Conservation (phyloP, 345 rosid species). For the Gossypium australe region DNA sequence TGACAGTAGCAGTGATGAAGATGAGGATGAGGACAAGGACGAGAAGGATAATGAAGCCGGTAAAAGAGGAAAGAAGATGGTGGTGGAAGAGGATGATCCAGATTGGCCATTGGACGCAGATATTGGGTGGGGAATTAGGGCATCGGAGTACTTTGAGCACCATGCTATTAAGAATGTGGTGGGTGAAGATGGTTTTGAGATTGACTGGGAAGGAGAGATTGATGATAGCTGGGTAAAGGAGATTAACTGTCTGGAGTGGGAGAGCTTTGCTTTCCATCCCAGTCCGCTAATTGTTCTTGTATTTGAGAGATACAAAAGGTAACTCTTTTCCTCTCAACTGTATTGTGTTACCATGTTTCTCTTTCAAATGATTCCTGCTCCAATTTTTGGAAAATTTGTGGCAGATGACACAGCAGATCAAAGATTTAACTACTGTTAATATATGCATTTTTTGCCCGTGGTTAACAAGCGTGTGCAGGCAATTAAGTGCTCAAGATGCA, state of each 20-base stretch:
- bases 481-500: background rate
- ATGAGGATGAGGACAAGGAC: constrained; percentile 12
- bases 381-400: background rate
- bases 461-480: background rate
- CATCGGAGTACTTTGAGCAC: constrained; percentile 85
- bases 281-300: constrained; percentile 74
- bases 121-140: constrained; percentile 90
- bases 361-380: background rate
- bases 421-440: background rate
- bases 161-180: constrained; percentile 73
- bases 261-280: constrained; percentile 83
- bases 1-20: constrained; percentile 24
- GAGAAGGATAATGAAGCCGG: constrained; percentile 23
- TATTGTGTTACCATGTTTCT: background rate
- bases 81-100: constrained; percentile 75
- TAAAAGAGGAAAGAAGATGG: constrained; percentile 36
- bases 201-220: constrained; percentile 90
- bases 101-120: constrained; percentile 95
- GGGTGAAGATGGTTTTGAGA: constrained; percentile 73
- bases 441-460: background rate
- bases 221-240: constrained; percentile 82
- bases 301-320: constrained; percentile 78
- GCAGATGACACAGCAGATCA: background rate
- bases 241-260: constrained; percentile 90
- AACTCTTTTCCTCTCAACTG: constrained; percentile 5